These are phyloP conservation scores for Neurospora terricola DNA, from an alignment of 495 filamentous ascomycete genomes.

Conservation along the genomic window DNA sequence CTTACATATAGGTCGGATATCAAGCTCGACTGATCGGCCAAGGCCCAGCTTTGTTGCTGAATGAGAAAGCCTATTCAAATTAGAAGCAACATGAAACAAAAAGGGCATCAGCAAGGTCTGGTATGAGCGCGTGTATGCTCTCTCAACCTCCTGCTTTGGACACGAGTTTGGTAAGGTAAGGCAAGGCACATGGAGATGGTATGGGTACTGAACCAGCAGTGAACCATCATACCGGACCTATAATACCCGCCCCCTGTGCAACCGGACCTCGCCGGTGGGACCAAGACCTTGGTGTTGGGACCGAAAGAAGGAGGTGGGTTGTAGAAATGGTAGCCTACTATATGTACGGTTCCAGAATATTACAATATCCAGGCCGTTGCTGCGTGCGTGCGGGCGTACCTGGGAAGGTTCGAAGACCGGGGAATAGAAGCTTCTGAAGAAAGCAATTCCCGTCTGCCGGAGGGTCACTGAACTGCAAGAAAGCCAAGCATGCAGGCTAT, in stretches of 20 bases:
- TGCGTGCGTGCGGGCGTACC: not conserved
- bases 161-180: not conserved
- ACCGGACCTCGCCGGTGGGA: not conserved
- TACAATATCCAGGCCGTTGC: not conserved
- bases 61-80: not conserved
- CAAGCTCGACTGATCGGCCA: not conserved
- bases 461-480: not conserved
- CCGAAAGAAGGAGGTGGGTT: not conserved
- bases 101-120: not conserved
- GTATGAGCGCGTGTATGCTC: not conserved
- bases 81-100: not conserved
- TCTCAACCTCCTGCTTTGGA: not conserved
- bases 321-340: not conserved
- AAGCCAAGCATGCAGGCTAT: not conserved
- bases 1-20: not conserved
- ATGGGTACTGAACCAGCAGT: not conserved
- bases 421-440: not conserved
- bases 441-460: not conserved
- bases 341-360: not conserved
- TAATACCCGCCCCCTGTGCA: not conserved
- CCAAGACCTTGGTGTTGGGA: not conserved
- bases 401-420: not conserved
- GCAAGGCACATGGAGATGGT: not conserved
- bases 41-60: not conserved
- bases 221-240: not conserved